Evolutionary conservation across 2,329 filamentous ascomycete genomes (phyloP).

Genomic region (Colletotrichum tamarilloi): DNA sequence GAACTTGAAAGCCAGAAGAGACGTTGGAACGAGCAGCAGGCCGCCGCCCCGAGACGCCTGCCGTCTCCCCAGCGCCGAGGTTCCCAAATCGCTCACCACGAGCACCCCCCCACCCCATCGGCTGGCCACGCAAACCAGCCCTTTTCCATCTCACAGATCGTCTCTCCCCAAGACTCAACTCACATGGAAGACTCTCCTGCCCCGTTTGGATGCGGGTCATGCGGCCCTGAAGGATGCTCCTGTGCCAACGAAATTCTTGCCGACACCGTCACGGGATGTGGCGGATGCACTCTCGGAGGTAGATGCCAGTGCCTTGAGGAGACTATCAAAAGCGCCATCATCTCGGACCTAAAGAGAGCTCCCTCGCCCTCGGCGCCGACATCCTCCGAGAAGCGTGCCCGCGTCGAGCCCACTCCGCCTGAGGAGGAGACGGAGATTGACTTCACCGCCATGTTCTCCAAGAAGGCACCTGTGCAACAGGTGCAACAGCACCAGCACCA

Average conservation of each 20-base stretch:
- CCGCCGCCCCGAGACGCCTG: conserved; percentile 38
- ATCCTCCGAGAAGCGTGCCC: conserved; percentile 67
- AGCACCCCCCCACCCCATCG: conserved; percentile 41
- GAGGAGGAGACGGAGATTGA: conserved; percentile 78
- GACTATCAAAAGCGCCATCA: conserved; percentile 62
- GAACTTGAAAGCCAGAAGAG: conserved; percentile 48
- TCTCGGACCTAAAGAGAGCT: conserved; percentile 62
- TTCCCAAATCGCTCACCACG: conserved; percentile 29
- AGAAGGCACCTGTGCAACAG: conserved; percentile 47
- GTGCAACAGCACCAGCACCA: conserved; percentile 32
- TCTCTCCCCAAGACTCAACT: conserved; percentile 62
- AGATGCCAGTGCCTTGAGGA: conserved; percentile 74
- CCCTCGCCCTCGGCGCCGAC: conserved; percentile 55
- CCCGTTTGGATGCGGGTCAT: conserved; percentile 65
- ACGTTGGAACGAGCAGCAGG: conserved; percentile 27
- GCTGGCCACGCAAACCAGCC: conserved; percentile 50
- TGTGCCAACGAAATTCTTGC: conserved; percentile 70
- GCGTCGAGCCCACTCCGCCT: conserved; percentile 57
- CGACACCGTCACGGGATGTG: conserved; percentile 69
- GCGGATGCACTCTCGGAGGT: conserved; percentile 70
- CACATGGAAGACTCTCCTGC: conserved; percentile 46
- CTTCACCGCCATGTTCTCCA: conserved; percentile 75
- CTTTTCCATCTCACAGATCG: conserved; percentile 68
- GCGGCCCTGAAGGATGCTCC: conserved; percentile 62
- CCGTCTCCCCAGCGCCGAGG: conserved; percentile 33